Evolutionary conservation across 2,329 filamentous ascomycete genomes (phyloP).

Genomic region (Hymenoscyphus fraxineus): DNA sequence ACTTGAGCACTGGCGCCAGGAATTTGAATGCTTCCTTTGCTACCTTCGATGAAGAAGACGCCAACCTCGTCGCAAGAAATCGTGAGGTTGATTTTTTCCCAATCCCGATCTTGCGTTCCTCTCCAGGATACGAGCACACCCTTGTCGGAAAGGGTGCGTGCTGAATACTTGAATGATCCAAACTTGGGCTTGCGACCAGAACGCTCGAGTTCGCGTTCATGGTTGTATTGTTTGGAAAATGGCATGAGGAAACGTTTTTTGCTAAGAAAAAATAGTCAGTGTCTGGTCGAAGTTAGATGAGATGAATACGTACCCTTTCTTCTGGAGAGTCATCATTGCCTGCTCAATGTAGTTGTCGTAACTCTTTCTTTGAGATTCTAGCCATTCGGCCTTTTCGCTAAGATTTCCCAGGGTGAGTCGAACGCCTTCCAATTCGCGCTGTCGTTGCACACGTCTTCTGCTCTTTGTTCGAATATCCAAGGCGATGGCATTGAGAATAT

Average conservation of each 20-base stretch:
- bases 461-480: constrained; percentile 97
- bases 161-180: constrained; percentile 95
- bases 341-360: constrained; percentile 99
- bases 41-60: constrained; percentile 88
- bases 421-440: constrained; percentile 84
- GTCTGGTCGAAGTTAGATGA: background rate
- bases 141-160: constrained; percentile 83
- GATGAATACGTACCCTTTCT: constrained; percentile 67
- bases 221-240: constrained; percentile 98
- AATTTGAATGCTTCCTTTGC: constrained; percentile 89
- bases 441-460: constrained; percentile 82
- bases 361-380: constrained; percentile 92
- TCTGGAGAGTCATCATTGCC: constrained; percentile 94
- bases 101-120: constrained; percentile 76
- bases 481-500: constrained; percentile 95
- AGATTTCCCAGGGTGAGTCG: constrained; percentile 70
- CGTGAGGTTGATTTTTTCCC: constrained; percentile 89
- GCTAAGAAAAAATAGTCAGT: constrained; percentile 38
- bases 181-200: constrained; percentile 94
- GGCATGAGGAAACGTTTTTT: constrained; percentile 93
- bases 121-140: constrained; percentile 91
- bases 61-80: constrained; percentile 93
- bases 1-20: constrained; percentile 87
- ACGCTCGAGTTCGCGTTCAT: constrained; percentile 91
- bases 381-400: constrained; percentile 82